phyloP scores from a whole-genome alignment of 2,329 filamentous ascomycete genomes.

The Lasiodiplodia sp. region DNA sequence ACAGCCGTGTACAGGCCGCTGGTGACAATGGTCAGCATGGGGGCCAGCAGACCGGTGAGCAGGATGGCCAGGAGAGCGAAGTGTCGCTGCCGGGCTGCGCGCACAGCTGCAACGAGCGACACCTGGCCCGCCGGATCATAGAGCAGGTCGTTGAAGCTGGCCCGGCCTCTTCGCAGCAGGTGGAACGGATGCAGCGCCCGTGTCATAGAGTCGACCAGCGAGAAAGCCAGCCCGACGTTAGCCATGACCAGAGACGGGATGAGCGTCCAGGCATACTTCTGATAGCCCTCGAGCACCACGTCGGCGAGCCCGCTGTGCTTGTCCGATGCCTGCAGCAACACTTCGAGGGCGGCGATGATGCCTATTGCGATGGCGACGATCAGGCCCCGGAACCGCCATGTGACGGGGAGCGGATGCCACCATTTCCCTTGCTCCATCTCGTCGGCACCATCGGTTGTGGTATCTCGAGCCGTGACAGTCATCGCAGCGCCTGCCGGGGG shows the following conservation, averaged over 20 bases:
- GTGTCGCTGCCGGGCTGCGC: background rate
- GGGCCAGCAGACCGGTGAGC: background rate
- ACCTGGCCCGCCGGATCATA: conserved; percentile 3
- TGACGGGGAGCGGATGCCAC: background rate
- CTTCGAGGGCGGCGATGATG: background rate
- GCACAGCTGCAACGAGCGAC: background rate
- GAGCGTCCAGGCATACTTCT: background rate
- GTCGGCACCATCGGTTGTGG: background rate
- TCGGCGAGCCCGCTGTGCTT: background rate
- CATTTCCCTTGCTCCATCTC: background rate
- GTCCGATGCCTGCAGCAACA: background rate
- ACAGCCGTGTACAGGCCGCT: background rate
- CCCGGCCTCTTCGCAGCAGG: background rate
- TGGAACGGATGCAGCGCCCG: conserved; percentile 2
- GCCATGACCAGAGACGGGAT: background rate
- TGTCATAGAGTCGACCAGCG: background rate
- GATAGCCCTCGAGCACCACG: background rate
- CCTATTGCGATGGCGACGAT: background rate
- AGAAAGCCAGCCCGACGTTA: background rate
- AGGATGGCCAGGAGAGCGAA: background rate
- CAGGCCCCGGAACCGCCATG: background rate
- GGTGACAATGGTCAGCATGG: background rate
- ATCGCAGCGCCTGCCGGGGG: background rate
- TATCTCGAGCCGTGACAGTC: background rate
- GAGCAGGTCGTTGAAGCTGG: background rate